Conservation (phyloP, 345 rosid species). For the Ceriops decandra region DNA sequence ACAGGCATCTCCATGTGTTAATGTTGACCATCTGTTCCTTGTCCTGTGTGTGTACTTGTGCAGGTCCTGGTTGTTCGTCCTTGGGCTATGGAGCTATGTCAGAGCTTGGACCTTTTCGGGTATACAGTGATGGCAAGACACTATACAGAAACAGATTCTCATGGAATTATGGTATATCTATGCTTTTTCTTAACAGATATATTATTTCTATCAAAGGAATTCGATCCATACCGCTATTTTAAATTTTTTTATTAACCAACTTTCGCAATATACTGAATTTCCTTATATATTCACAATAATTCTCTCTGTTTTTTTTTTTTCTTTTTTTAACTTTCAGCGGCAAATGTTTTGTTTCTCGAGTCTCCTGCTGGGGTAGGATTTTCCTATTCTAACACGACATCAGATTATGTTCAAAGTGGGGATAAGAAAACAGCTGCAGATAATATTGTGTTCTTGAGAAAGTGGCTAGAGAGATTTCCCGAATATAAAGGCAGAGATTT, state of each 20-base stretch:
- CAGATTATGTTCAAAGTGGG: constrained; percentile 23
- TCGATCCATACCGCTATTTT: too few species aligned
- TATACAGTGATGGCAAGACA: constrained; percentile 39
- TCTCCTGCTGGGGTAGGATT: constrained; percentile 47
- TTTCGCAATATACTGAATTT: not conserved
- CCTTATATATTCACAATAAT: not conserved
- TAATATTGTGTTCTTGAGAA: constrained; percentile 29
- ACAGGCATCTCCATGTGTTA: too few species aligned
- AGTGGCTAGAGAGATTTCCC: constrained; percentile 36
- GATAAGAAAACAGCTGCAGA: constrained; percentile 28
- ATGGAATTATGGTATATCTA: constrained; percentile 32
- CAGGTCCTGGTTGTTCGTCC: constrained; percentile 51
- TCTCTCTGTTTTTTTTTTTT: not conserved
- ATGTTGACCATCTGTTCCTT: too few species aligned
- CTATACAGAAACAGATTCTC: constrained; percentile 31
- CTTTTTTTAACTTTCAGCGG: constrained; percentile 19
- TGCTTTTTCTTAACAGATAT: too few species aligned
- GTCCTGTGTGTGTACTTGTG: too few species aligned
- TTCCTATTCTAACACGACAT: constrained; percentile 33
- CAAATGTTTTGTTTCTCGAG: constrained; percentile 38
- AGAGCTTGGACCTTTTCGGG: constrained; percentile 46
- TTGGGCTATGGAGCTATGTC: constrained; percentile 42
- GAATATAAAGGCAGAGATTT: constrained; percentile 33
- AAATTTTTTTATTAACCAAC: too few species aligned
- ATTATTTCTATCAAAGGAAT: too few species aligned